These are phyloP conservation scores for Coemansia sp. DNA, from an alignment of 192 early-diverging fungal species.

Conservation along the genomic window DNA sequence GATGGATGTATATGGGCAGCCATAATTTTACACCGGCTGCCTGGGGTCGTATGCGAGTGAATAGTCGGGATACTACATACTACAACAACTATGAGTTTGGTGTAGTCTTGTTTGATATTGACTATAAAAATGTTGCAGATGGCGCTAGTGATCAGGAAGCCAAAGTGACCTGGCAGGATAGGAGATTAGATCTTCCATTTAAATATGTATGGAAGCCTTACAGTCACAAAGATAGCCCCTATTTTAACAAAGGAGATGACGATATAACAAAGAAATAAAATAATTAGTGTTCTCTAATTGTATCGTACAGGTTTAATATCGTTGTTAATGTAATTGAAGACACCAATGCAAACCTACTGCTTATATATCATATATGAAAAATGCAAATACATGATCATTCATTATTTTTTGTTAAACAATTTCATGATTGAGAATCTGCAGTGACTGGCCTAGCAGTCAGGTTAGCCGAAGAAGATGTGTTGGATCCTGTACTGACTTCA, in stretches of 20 bases:
- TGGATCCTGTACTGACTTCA: no score
- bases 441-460: no score
- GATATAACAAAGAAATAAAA: no score
- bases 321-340: no score
- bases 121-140: background rate
- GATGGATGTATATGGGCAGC: constrained; percentile 38
- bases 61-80: background rate
- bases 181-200: constrained; percentile 11
- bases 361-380: no score
- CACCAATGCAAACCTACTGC: no score
- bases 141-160: background rate
- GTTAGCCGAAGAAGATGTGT: no score
- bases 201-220: constrained; percentile 14
- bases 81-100: constrained; percentile 43
- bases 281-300: background rate
- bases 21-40: constrained; percentile 39
- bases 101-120: constrained; percentile 10
- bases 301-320: background rate
- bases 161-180: constrained; percentile 2
- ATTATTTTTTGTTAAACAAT: no score
- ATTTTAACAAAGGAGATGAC: no score
- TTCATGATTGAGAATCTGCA: no score
- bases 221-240: background rate
- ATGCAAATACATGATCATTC: no score
- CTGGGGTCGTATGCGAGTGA: constrained; percentile 14